phyloP scores from a whole-genome alignment of 1,284 basidiomycete species.

The Pulchroboletus neoregius region DNA sequence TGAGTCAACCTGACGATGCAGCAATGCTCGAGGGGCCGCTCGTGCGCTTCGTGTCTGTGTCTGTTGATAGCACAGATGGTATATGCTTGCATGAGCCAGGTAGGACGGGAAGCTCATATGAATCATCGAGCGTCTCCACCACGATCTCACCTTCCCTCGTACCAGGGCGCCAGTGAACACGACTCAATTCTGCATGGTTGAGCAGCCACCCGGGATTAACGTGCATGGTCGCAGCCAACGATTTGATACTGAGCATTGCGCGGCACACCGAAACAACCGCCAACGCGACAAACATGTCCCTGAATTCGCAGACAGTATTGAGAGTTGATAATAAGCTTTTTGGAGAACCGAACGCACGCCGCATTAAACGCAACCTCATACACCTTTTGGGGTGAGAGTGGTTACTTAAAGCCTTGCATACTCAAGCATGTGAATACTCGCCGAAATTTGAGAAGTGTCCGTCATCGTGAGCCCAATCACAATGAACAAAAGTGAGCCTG shows the following conservation, averaged over 20 bases:
- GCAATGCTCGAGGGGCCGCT: too few relatives aligned
- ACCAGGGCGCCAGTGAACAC: conserved; percentile 38
- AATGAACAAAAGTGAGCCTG: conserved; percentile 21
- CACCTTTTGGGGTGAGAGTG: conserved; percentile 8
- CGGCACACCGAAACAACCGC: conserved; percentile 43
- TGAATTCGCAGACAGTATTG: conserved; percentile 52
- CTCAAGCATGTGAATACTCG: conserved; percentile 3
- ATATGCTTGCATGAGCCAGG: too few relatives aligned
- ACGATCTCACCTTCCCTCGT: conserved; percentile 39
- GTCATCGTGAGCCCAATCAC: conserved; percentile 14
- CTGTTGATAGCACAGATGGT: too few relatives aligned
- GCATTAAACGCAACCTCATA: conserved; percentile 13
- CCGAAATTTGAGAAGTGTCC: conserved; percentile 3
- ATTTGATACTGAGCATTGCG: conserved; percentile 36
- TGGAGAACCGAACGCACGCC: conserved; percentile 10
- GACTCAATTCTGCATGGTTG: conserved; percentile 38
- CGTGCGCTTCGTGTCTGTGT: too few relatives aligned
- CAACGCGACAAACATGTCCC: conserved; percentile 70
- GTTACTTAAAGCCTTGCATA: background rate
- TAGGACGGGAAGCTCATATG: too few relatives aligned
- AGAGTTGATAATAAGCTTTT: too few relatives aligned
- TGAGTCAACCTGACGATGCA: too few relatives aligned
- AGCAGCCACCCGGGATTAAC: conserved; percentile 39
- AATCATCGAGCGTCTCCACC: too few relatives aligned
- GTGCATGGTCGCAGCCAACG: conserved; percentile 36